Percentiles rank a stretch among this genome's conserved stretches.
Evolutionary conservation across 164 flowering plant species (phyloP).

Genomic region (Echeveria elegans): DNA sequence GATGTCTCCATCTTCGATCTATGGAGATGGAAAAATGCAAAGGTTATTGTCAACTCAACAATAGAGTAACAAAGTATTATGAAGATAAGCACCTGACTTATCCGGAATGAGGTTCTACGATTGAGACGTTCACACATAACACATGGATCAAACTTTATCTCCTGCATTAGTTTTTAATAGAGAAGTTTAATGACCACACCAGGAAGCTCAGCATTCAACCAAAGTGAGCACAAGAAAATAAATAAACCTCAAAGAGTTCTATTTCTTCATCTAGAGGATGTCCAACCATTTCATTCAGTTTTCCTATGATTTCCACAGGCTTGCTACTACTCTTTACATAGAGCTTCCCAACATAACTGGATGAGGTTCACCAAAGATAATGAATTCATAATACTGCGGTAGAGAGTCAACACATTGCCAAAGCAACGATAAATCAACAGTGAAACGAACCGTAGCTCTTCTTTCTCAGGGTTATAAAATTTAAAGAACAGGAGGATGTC

Average conservation of each 20-base stretch:
- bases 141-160: conserved; percentile 88
- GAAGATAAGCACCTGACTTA: conserved; percentile 55
- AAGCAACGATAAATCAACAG: background rate
- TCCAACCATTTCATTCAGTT: conserved; percentile 87
- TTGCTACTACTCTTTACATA: conserved; percentile 70
- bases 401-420: background rate
- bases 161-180: conserved; percentile 34
- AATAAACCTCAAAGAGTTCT: conserved; percentile 83
- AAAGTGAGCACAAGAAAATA: background rate
- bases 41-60: background rate
- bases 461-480: conserved; percentile 66
- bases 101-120: conserved; percentile 58
- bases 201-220: background rate
- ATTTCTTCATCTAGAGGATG: conserved; percentile 78
- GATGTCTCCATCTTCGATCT: conserved; percentile 64
- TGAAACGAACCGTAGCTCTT: conserved; percentile 48
- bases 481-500: conserved; percentile 76
- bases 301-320: conserved; percentile 64
- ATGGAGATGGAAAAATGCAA: conserved; percentile 17
- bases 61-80: background rate
- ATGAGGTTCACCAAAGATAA: background rate
- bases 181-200: background rate
- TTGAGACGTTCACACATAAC: conserved; percentile 92
- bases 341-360: conserved; percentile 90
- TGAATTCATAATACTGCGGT: conserved; percentile 5